phyloP scores from a whole-genome alignment of 2,329 filamentous ascomycete genomes.

The Fusarium gaditjirri region DNA sequence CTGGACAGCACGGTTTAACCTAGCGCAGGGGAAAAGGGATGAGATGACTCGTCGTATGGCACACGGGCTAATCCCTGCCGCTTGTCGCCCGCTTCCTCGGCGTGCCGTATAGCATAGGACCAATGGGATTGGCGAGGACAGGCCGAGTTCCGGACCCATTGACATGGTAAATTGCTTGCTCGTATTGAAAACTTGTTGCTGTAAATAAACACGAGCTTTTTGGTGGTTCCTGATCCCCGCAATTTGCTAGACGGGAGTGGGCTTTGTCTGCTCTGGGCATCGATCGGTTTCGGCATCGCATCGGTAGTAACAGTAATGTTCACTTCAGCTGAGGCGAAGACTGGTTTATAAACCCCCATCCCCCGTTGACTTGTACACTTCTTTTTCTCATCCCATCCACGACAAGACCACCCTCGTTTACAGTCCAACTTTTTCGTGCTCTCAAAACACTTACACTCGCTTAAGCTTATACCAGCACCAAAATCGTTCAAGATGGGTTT shows the following conservation, averaged over 20 bases:
- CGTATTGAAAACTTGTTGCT: conserved; percentile 18
- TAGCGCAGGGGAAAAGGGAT: background rate
- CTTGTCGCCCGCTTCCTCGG: background rate
- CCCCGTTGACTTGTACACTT: background rate
- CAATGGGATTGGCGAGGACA: background rate
- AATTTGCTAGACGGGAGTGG: background rate
- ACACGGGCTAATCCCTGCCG: background rate
- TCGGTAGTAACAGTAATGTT: background rate
- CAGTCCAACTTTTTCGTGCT: background rate
- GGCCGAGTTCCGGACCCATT: conserved; percentile 18
- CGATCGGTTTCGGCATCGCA: conserved; percentile 14
- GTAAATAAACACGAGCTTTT: conserved; percentile 29
- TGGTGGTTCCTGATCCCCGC: conserved; percentile 5
- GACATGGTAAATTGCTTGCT: conserved; percentile 14
- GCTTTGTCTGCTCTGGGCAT: background rate
- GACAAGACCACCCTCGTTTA: conserved; percentile 18
- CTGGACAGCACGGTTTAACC: background rate
- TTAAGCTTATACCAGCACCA: conserved; percentile 6
- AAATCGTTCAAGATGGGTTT: conserved; percentile 35
- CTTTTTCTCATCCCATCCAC: conserved; percentile 16
- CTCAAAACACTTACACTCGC: background rate
- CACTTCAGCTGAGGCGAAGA: background rate
- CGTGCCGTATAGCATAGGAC: background rate
- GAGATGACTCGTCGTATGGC: conserved; percentile 1
- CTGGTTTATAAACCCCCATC: conserved; percentile 1